Conservation (phyloP, 805 yeast genomes). For the Candida vaughaniae region DNA sequence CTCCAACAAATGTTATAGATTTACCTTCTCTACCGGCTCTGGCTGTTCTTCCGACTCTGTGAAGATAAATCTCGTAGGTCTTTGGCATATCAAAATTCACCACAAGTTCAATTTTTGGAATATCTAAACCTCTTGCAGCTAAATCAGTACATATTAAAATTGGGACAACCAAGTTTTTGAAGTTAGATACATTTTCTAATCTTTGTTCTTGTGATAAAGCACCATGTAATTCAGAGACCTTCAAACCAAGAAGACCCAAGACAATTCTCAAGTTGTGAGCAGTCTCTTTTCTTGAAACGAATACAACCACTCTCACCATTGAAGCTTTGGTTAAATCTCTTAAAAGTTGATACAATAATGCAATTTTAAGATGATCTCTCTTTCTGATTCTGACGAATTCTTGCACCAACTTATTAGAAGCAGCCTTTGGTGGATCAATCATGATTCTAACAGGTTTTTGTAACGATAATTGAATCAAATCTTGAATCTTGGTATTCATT, state of each 20-base stretch:
- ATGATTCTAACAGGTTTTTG: constrained; percentile 89
- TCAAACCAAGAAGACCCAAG: constrained; percentile 71
- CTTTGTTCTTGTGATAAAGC: constrained; percentile 91
- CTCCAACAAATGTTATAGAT: constrained; percentile 93
- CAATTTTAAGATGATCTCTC: constrained; percentile 80
- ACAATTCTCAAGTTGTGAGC: constrained; percentile 84
- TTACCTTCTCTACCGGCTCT: constrained; percentile 98
- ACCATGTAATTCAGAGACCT: constrained; percentile 80
- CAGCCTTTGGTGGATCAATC: constrained; percentile 95
- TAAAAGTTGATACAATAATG: constrained; percentile 71
- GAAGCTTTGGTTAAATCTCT: constrained; percentile 61
- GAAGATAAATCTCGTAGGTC: constrained; percentile 84
- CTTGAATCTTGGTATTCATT: constrained; percentile 91
- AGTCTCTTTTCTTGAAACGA: constrained; percentile 86
- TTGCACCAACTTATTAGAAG: constrained; percentile 86
- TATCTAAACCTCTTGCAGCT: constrained; percentile 99
- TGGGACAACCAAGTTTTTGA: constrained; percentile 81
- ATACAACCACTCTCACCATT: constrained; percentile 78
- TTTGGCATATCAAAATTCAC: constrained; percentile 96
- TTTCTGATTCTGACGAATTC: constrained; percentile 94
- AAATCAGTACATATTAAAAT: constrained; percentile 93
- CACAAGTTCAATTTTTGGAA: constrained; percentile 94
- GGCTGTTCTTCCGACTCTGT: constrained; percentile 99
- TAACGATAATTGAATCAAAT: constrained; percentile 81
- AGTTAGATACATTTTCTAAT: constrained; percentile 74